Base-by-base conservation (phyloP, 2,329 filamentous ascomycete species). In the Thelonectria blattea region DNA sequence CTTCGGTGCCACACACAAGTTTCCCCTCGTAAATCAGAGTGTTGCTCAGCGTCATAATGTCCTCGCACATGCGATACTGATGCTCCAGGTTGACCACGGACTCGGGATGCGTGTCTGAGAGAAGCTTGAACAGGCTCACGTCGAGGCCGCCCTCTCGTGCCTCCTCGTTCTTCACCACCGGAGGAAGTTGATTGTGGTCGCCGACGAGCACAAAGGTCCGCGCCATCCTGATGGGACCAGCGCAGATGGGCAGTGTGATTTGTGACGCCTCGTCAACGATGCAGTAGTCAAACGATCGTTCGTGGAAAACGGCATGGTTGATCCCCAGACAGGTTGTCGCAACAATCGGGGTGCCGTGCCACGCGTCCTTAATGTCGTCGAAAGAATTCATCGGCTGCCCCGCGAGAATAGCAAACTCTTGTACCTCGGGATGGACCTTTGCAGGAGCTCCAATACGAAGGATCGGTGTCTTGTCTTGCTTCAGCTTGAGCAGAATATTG, bases 261-360 rank as follows among this genome's bases (percentile, higher is more conserved):
- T 99, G 95, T 2, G 93, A 97, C 1, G 95, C 95, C 76, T 99
- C 95, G 67, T 99, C 95, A 4, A 99, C 94, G 64, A 99, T 98
- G 72, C 95, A 99, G 73, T 97, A 98, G 76, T 99, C 95, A 68
- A 99, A 99, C 1, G 89, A 88, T 5, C 95, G 90, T 71, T 94
- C 91, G 58, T 86, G 90, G 78, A 99, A 98, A 9, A 99, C 80
- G 2, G 89, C 85, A 74, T 99, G 95, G 68, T 90, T 94, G 73
- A 97, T 91, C 2, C 93, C 92, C 24, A 99, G 84, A 72, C 95
- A 99, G 0, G 95, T 98, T 1, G 95, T 97, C 5, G 94, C 95
- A 3, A 99, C 95, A 27, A 99, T 88, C 1, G 91, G 91, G 2
- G 91, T 92, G 50, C 89, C 88, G 73, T 95, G 91, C 86, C 95